Conservation (phyloP, 116 monocot genomes). For the Posidonia oceanica region DNA sequence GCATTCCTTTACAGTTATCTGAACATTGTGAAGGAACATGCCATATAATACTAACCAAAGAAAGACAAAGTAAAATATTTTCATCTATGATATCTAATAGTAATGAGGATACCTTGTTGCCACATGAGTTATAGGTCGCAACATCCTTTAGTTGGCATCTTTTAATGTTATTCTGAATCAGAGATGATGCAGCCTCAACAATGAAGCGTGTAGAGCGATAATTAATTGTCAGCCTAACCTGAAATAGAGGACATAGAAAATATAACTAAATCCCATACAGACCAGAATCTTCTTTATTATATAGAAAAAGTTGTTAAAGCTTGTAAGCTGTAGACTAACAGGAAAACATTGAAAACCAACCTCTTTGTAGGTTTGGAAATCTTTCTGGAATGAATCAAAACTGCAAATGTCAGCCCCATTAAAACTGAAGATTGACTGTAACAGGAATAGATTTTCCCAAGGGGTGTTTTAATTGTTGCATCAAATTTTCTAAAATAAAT, state of each 20-base stretch:
- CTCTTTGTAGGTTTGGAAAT: conserved; percentile 80
- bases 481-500: not conserved
- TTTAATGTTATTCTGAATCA: conserved; percentile 68
- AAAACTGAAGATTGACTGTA: conserved; percentile 96
- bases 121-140: conserved; percentile 65
- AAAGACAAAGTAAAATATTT: not conserved
- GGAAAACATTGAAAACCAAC: conserved; percentile 18
- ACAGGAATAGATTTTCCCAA: not conserved
- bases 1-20: conserved; percentile 88
- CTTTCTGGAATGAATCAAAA: conserved; percentile 83
- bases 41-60: not conserved
- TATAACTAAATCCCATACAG: too few species aligned
- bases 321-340: not conserved
- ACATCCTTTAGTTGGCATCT: conserved; percentile 47
- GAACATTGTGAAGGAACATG: conserved; percentile 4
- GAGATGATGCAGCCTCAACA: conserved; percentile 86
- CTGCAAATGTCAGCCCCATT: conserved; percentile 85
- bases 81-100: not conserved
- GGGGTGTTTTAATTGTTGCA: not conserved
- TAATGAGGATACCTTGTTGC: conserved; percentile 60
- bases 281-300: not conserved
- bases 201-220: conserved; percentile 87
- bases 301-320: not conserved
- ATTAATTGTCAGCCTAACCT: conserved; percentile 78
- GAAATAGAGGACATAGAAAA: conserved; percentile 6